Conservation (phyloP, 192 early-diverging fungal species). For the Pilaira anomala region DNA sequence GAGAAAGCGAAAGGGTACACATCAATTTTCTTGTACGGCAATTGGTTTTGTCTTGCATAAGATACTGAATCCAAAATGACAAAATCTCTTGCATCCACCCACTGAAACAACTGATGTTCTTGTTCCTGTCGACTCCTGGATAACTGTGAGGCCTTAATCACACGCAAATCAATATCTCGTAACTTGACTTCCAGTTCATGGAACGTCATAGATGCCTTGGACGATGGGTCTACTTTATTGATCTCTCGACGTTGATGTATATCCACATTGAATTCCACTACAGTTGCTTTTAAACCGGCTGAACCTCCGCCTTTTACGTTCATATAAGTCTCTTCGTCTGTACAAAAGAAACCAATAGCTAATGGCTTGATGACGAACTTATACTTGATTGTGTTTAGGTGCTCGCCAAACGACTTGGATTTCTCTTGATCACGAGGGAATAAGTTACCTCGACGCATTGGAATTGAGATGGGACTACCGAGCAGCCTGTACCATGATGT, state of each 20-base stretch:
- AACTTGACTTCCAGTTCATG: constrained; percentile 38
- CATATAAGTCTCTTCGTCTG: constrained; percentile 18
- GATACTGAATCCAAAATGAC: background rate
- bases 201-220: constrained; percentile 28
- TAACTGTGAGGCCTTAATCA: constrained; percentile 9
- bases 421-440: constrained; percentile 12
- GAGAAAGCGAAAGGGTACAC: constrained; percentile 19
- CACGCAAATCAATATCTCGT: constrained; percentile 34
- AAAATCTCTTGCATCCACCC: background rate
- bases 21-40: background rate
- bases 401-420: constrained; percentile 23
- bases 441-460: constrained; percentile 34
- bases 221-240: constrained; percentile 8
- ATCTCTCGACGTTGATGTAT: constrained; percentile 34
- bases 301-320: constrained; percentile 11
- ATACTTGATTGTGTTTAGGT: constrained; percentile 32
- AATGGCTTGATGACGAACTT: constrained; percentile 31
- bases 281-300: constrained; percentile 33
- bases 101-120: no score
- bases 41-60: background rate
- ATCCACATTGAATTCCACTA: constrained; percentile 30
- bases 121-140: no score
- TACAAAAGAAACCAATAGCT: constrained; percentile 30
- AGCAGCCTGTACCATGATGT: constrained; percentile 27
- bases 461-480: constrained; percentile 26